Conservation (phyloP, 2,329 filamentous ascomycete species). For the Venturia carpophila region DNA sequence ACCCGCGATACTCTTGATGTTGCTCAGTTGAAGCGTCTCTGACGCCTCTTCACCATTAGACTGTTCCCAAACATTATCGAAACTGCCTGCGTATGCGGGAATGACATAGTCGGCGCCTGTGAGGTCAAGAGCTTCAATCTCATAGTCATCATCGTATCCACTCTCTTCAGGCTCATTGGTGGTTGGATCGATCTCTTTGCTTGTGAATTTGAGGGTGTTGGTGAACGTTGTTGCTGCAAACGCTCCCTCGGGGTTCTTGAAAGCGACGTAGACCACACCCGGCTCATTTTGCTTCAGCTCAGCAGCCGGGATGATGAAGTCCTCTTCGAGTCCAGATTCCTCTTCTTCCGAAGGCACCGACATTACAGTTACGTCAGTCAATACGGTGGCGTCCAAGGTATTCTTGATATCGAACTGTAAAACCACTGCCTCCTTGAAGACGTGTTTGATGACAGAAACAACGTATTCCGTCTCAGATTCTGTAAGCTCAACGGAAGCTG, state of each 20-base stretch:
- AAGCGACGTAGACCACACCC: conserved; percentile 90
- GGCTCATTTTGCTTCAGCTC: conserved; percentile 77
- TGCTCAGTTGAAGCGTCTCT: conserved; percentile 81
- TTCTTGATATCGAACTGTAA: conserved; percentile 95
- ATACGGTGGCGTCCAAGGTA: conserved; percentile 80
- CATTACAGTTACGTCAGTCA: conserved; percentile 81
- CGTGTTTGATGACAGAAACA: conserved; percentile 86
- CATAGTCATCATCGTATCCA: conserved; percentile 96
- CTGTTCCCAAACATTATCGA: conserved; percentile 93
- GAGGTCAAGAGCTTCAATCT: conserved; percentile 88
- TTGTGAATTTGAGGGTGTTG: conserved; percentile 92
- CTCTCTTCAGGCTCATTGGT: conserved; percentile 86
- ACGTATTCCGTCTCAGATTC: conserved; percentile 98
- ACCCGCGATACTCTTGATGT: conserved; percentile 89
- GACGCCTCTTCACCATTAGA: conserved; percentile 81
- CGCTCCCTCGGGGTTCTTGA: conserved; percentile 73
- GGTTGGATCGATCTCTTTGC: conserved; percentile 93
- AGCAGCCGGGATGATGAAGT: conserved; percentile 86
- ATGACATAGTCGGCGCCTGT: conserved; percentile 88
- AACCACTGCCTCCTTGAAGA: conserved; percentile 96
- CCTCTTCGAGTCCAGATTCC: conserved; percentile 61
- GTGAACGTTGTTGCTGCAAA: conserved; percentile 77
- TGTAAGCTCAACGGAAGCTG: conserved; percentile 75
- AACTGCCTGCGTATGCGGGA: conserved; percentile 88
- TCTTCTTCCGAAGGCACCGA: conserved; percentile 73